Percentiles rank a stretch among this genome's conserved stretches.
These are phyloP conservation scores for Starmerella vaccinii DNA, from an alignment of 805 yeast genomes.

Conservation along the genomic window DNA sequence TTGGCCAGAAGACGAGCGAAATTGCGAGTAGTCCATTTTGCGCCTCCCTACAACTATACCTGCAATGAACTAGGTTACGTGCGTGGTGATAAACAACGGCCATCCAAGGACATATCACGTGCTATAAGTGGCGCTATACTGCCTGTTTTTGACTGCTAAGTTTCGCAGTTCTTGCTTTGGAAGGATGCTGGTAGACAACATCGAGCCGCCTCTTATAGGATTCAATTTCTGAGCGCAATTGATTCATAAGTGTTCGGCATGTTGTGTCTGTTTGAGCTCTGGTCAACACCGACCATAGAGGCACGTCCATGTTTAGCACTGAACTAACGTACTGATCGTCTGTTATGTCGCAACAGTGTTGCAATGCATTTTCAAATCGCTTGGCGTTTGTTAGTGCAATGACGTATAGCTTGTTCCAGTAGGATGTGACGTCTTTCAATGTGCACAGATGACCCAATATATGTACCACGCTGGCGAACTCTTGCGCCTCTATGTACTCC, in stretches of 20 bases:
- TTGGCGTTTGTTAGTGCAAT: constrained; percentile 12
- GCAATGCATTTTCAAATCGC: constrained; percentile 12
- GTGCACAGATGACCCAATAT: constrained; percentile 8
- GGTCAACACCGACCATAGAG: constrained; percentile 2
- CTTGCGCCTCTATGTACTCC: constrained; percentile 8
- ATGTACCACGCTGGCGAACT: constrained; percentile 7
- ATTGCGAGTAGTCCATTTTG: constrained; percentile 25
- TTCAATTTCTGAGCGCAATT: neutral
- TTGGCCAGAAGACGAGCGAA: constrained; percentile 16
- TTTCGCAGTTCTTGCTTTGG: neutral
- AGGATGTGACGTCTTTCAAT: neutral
- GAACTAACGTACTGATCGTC: constrained; percentile 6
- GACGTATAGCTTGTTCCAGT: constrained; percentile 5
- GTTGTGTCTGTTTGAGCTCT: neutral
- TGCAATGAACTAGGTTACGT: neutral
- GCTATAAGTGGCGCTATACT: neutral
- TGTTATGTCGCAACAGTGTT: neutral
- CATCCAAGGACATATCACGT: neutral
- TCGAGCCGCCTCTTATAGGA: neutral
- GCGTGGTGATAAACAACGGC: neutral
- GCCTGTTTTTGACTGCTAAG: neutral
- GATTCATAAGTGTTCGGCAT: constrained; percentile 9
- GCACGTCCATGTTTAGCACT: constrained; percentile 11
- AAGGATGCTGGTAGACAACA: neutral
- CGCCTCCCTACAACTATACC: too few species aligned